A percentile compares a stretch with the other conserved stretches of the same genome.
phyloP scores from a whole-genome alignment of 202 grass and related monocot genomes.

The Brachypodium distachyon region DNA sequence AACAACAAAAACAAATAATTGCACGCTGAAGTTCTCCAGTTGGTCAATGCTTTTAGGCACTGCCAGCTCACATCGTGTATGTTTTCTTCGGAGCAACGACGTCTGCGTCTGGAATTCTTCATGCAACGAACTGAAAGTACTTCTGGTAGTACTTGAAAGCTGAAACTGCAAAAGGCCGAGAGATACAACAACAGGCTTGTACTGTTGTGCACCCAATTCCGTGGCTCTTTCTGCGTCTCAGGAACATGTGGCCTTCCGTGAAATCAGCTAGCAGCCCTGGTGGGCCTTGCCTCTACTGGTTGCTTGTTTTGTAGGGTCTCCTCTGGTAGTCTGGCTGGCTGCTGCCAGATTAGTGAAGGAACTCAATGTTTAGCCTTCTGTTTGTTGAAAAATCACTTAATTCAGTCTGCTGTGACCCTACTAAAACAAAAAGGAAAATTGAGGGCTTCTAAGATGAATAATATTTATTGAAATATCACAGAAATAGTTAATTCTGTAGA shows the following conservation, averaged over 20 bases:
- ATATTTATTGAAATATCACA: background rate
- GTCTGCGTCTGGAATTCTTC: background rate
- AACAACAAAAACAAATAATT: background rate
- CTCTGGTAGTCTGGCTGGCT: conserved; percentile 2
- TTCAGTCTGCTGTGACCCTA: no score
- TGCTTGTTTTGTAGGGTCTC: conserved; percentile 16
- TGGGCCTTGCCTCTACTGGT: no score
- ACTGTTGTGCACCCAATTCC: conserved; percentile 4
- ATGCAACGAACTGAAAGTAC: background rate
- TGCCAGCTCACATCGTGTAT: background rate
- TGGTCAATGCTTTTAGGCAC: conserved; percentile 1
- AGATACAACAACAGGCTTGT: conserved; percentile 4
- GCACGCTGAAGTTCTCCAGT: background rate
- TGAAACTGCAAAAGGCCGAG: background rate
- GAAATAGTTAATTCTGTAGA: no score
- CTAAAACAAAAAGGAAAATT: background rate
- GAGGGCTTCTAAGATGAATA: background rate
- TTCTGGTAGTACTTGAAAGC: background rate
- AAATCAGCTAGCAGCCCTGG: conserved; percentile 10
- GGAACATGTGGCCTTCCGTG: conserved; percentile 24
- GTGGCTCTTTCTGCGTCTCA: conserved; percentile 21
- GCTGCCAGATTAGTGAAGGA: conserved; percentile 15
- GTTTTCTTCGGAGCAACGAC: conserved; percentile 17
- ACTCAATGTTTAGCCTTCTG: background rate
- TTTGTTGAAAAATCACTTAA: background rate